Conservation (phyloP, 2,329 filamentous ascomycete genomes). For the Fusarium sp. region DNA sequence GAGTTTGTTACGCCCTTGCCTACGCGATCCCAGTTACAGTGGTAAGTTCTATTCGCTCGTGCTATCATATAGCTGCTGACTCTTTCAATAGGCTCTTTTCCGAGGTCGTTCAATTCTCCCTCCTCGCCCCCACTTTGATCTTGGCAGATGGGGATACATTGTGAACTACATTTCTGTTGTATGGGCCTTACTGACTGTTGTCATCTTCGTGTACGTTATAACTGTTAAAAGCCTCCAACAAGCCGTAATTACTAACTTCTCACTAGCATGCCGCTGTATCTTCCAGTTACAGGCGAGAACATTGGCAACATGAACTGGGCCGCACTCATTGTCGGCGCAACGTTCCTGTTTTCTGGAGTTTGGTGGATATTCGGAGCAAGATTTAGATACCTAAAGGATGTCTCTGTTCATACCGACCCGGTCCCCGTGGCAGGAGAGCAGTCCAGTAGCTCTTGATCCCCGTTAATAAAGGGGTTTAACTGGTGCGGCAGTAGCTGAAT, state of each 20-base stretch:
- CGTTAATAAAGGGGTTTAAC: too few species aligned
- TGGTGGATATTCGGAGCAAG: constrained; percentile 17
- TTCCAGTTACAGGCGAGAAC: constrained; percentile 13
- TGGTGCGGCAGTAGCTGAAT: too few species aligned
- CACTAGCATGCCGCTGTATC: constrained; percentile 13
- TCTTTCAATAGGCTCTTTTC: not conserved
- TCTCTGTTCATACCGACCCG: accelerated
- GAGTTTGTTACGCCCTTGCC: constrained; percentile 6
- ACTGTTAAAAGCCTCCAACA: accelerated
- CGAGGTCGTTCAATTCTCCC: constrained; percentile 15
- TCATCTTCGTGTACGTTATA: constrained; percentile 9
- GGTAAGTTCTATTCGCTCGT: not conserved
- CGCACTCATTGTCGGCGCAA: constrained; percentile 8
- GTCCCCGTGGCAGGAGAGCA: accelerated
- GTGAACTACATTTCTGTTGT: constrained; percentile 12
- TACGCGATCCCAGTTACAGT: constrained; percentile 15
- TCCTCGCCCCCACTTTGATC: constrained; percentile 12
- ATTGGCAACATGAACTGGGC: constrained; percentile 32
- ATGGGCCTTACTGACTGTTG: constrained; percentile 11
- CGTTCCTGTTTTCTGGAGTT: constrained; percentile 3
- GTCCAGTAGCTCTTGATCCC: not conserved
- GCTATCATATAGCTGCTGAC: accelerated
- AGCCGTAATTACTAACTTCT: not conserved
- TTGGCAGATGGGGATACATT: constrained; percentile 18
- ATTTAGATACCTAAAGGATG: constrained; percentile 6